Evolutionary conservation across 2,329 filamentous ascomycete species (phyloP), one percentile per base, ranked within the genome.

Genomic region (Exophiala oligosperma): DNA sequence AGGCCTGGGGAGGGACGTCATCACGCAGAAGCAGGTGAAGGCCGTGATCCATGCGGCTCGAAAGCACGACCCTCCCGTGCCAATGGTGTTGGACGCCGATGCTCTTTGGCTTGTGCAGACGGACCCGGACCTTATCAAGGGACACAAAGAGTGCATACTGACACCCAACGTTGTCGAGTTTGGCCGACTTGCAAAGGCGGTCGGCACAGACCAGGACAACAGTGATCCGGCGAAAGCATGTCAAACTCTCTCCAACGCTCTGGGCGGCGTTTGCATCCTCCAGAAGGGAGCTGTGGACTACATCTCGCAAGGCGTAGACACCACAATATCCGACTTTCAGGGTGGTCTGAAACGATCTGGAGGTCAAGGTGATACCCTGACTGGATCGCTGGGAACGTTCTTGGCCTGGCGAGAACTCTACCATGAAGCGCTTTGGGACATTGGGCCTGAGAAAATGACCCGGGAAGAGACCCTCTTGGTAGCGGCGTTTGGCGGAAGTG

Each of bases 101-200:
- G 93, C 91, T 0, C 77, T 99, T 26, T 84, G 85, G 61, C 76
- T 97, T 1, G 88, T 95, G 11, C 87, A 91, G 68, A 86, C 84
- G 29, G 77, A 87, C 50, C 92, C 92, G 0, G 86, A 86, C 35
- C 77, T 97, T 0, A 84, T 99, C 1, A 81, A 84, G 23, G 92
- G 92, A 0, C 97, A 93, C 76, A 81, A 80, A 48, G 84, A 90
- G 60, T 95, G 91, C 52, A 91, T 99, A 53, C 77, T 99, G 57
- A 99, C 94, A 43, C 94, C 94, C 1, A 99, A 99, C 64, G 89
- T 97, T 0, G 91, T 96, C 3, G 94, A 99, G 73, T 97, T 97
- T 70, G 86, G 83, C 1, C 81, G 92, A 11, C 74, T 99, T 43
- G 92, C 91, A 58, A 88, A 91, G 72, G 82, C 85, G 1, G 80